Evolutionary conservation across 148 eudicot genomes (phyloP), one percentile per base, ranked within the genome.

Genomic region (Fagopyrum esculentum): DNA sequence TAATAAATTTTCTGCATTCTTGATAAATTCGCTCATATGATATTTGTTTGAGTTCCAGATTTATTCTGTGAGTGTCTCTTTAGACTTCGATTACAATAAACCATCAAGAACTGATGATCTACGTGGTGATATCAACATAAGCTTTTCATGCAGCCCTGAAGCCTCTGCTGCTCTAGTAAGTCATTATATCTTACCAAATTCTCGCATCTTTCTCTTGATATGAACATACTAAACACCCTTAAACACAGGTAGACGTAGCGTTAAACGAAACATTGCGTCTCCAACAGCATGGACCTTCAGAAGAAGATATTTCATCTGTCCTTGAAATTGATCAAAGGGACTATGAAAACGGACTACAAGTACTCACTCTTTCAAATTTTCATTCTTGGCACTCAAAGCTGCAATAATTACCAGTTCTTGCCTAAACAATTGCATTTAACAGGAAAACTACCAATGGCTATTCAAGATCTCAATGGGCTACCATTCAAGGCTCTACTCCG

Each of bases 321-420:
- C 96, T 93, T 83, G 98, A 93, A 83, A 89, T 93, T 74, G 98
- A 93, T 75, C 98, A 89, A 83, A 90, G 98, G 71, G 81, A 85
- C 72, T 88, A 93, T 82, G 98, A 93, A 81, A 93, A 93, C 86
- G 98, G 92, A 76, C 78, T 88, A 74, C 93, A 93, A 90, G 96
- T 87, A 30, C 30, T 35, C 40, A 35, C 40, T 35, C 40, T 47
- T 19, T 79, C 16, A 52, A 47, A 6, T 55, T 49, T 49, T 12
- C 52, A 49, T 49, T 49, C 40, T 1, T 0, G 40, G 40, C 40
- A 35, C 1, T 35, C 40, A 35, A 35, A 35, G 1, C 40, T 35
- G 1, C 40, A 35, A 1, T 35, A 35, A 49, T 49, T 49, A 49
- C 12, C 52, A 8, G 26, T 16, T 55, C 7, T 55, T 55, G 59